phyloP scores from a whole-genome alignment of 1,139 yeast genomes.

The Suhomyces terraborum region DNA sequence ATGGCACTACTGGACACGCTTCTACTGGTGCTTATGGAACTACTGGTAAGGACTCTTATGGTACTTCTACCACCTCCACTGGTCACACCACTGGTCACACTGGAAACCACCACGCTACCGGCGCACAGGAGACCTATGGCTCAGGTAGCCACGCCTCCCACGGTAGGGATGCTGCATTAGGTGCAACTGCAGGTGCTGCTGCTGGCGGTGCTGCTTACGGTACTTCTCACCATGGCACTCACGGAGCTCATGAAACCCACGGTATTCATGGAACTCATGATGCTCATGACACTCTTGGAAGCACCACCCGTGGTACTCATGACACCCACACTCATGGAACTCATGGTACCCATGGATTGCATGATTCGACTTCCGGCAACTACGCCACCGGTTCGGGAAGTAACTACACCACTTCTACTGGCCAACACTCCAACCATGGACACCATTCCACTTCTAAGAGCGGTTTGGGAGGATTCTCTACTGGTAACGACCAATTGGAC shows the following conservation, averaged over 20 bases:
- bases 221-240: constrained; percentile 12
- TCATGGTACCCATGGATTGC: not conserved
- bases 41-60: constrained; percentile 4
- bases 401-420: constrained; percentile 4
- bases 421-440: not conserved
- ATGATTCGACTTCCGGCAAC: not conserved
- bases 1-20: constrained; percentile 1
- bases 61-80: not conserved
- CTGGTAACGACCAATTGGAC: constrained; percentile 40
- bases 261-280: not conserved
- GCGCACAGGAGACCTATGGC: not conserved
- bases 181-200: constrained; percentile 15
- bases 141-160: constrained; percentile 5
- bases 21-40: not conserved
- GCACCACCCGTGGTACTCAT: too few relatives aligned
- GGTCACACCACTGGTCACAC: not conserved
- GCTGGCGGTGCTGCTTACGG: constrained; percentile 18
- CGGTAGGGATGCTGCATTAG: constrained; percentile 10
- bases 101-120: not conserved
- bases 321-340: not conserved
- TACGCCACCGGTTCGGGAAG: not conserved
- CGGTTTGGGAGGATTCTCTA: constrained; percentile 27
- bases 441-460: constrained; percentile 3
- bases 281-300: too few relatives aligned
- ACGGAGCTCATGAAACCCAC: constrained; percentile 1